Conservation (phyloP, 2,329 filamentous ascomycete genomes). For the Colletotrichum tabaci region DNA sequence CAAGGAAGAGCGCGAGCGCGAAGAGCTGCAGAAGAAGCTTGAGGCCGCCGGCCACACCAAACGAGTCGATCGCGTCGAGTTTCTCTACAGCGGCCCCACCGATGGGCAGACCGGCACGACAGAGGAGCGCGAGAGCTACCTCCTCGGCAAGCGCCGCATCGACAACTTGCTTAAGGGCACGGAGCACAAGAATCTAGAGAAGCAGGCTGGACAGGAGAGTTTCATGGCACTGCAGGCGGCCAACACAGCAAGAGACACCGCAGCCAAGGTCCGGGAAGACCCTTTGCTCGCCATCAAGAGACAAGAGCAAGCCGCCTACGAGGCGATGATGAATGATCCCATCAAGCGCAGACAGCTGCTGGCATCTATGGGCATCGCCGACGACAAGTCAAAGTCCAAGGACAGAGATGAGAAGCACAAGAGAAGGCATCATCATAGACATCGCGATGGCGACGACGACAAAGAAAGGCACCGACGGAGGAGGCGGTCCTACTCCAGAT, state of each 20-base stretch:
- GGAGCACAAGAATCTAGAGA: slow-evolving; percentile 85
- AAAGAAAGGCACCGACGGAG: slow-evolving; percentile 56
- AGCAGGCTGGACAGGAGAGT: slow-evolving; percentile 74
- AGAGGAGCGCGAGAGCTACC: slow-evolving; percentile 94
- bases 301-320: slow-evolving; percentile 87
- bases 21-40: slow-evolving; percentile 91
- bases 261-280: slow-evolving; percentile 89
- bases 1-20: slow-evolving; percentile 91
- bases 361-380: slow-evolving; percentile 71
- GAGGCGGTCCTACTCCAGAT: slow-evolving; percentile 62
- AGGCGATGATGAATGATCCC: slow-evolving; percentile 85
- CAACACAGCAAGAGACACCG: slow-evolving; percentile 84
- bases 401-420: slow-evolving; percentile 61
- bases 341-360: slow-evolving; percentile 78
- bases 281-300: slow-evolving; percentile 94
- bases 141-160: slow-evolving; percentile 92
- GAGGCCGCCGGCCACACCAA: slow-evolving; percentile 90
- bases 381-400: slow-evolving; percentile 56
- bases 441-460: slow-evolving; percentile 60
- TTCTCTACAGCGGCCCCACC: slow-evolving; percentile 96
- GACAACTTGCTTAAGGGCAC: slow-evolving; percentile 85
- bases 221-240: slow-evolving; percentile 76
- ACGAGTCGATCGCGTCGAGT: slow-evolving; percentile 88
- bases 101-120: slow-evolving; percentile 81
- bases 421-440: slow-evolving; percentile 56